phyloP scores from a whole-genome alignment of 73 alveolate genomes.

The Tetrahymena borealis region DNA sequence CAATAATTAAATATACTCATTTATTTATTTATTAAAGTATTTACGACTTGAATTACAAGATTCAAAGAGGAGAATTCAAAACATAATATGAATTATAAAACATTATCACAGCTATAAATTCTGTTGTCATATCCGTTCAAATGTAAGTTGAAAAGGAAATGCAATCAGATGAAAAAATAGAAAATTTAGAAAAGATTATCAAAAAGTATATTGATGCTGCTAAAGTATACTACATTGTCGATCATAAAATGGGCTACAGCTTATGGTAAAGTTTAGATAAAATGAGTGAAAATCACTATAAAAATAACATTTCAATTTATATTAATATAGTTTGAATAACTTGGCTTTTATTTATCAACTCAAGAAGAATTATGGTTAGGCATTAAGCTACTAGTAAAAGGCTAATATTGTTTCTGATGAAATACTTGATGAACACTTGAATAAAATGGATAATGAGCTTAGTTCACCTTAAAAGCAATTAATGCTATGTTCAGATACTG shows the following conservation, averaged over 20 bases:
- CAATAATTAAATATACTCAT: neutral
- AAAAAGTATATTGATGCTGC: neutral
- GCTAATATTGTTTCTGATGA: neutral
- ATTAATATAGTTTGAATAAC: neutral
- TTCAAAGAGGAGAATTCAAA: neutral
- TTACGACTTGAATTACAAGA: neutral
- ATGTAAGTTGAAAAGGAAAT: neutral
- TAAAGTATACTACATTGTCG: neutral
- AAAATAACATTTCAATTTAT: neutral
- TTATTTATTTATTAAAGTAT: neutral
- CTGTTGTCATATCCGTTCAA: neutral
- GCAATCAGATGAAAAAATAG: neutral
- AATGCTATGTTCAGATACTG: neutral
- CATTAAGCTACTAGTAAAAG: neutral
- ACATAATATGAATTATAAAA: neutral
- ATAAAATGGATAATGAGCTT: neutral
- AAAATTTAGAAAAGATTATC: neutral
- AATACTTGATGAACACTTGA: neutral
- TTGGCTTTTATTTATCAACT: neutral
- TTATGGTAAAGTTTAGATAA: neutral
- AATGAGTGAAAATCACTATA: neutral
- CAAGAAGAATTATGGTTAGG: neutral
- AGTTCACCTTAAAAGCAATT: neutral
- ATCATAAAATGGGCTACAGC: neutral
- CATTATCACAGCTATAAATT: neutral